Evolutionary conservation across 257 asterid genomes (phyloP).

Genomic region (Eustoma russellianum): DNA sequence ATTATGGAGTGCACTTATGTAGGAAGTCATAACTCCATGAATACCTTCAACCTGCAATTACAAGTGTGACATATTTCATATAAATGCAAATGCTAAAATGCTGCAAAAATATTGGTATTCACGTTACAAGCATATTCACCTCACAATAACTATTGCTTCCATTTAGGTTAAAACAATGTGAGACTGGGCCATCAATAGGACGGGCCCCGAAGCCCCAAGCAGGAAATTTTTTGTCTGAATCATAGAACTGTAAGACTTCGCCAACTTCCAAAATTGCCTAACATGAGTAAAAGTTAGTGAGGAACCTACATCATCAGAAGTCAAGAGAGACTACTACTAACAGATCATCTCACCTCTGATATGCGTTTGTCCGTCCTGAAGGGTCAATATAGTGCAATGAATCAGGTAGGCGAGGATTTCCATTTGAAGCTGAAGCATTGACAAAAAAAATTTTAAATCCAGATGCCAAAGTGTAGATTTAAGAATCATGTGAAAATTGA

Average conservation of each 20-base stretch:
- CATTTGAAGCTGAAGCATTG: conserved; percentile 78
- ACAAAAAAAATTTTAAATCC: no score
- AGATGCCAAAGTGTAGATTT: no score
- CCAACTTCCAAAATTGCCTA: conserved; percentile 92
- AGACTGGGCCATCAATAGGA: conserved; percentile 96
- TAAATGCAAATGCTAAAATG: conserved; percentile 7
- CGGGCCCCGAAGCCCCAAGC: conserved; percentile 99
- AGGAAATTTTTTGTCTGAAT: conserved; percentile 76
- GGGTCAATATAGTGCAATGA: conserved; percentile 93
- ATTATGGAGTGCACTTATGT: conserved; percentile 75
- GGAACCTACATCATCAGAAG: conserved; percentile 10
- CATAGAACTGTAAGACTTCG: conserved; percentile 85
- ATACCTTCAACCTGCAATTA: conserved; percentile 79
- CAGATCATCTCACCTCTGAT: conserved; percentile 71
- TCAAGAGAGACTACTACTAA: conserved; percentile 4
- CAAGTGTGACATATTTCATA: conserved; percentile 9
- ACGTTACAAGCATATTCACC: conserved; percentile 32
- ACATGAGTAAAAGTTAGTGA: conserved; percentile 18
- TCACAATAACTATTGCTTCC: conserved; percentile 85
- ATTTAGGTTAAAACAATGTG: conserved; percentile 93
- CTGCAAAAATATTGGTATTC: background rate
- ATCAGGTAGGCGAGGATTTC: conserved; percentile 95
- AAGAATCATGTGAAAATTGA: no score
- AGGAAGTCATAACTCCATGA: conserved; percentile 77
- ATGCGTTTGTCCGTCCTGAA: conserved; percentile 86